Evolutionary conservation across 495 filamentous ascomycete species (phyloP).

Genomic region (Podospora sp.): DNA sequence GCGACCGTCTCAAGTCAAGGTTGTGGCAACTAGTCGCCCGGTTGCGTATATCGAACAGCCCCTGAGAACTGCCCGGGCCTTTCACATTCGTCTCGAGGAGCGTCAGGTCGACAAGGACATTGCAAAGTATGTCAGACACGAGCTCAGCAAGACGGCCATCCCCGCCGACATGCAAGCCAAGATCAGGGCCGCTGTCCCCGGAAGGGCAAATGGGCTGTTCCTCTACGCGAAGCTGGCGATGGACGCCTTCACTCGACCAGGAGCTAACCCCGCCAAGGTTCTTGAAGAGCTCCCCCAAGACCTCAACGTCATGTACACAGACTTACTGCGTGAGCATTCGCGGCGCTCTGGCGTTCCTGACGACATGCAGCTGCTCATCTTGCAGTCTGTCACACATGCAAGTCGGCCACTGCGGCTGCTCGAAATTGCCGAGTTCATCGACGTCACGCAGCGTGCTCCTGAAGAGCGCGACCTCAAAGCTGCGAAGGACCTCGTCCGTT

Average conservation of each 20-base stretch:
- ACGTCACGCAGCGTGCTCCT: conserved; percentile 23
- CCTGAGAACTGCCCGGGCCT: conserved; percentile 16
- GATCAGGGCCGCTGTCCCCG: conserved; percentile 29
- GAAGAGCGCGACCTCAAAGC: conserved; percentile 18
- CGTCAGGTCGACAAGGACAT: conserved; percentile 47
- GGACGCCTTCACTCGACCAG: conserved; percentile 43
- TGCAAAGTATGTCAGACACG: conserved; percentile 39
- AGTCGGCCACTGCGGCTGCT: conserved; percentile 53
- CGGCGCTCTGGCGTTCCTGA: conserved; percentile 36
- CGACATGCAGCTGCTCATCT: conserved; percentile 47
- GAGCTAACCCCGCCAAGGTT: conserved; percentile 25
- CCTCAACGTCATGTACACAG: conserved; percentile 51
- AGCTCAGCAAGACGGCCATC: conserved; percentile 21
- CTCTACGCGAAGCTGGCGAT: conserved; percentile 53
- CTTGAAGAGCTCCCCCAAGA: conserved; percentile 36
- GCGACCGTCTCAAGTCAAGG: conserved; percentile 44
- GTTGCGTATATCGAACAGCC: conserved; percentile 35
- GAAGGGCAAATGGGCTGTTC: conserved; percentile 40
- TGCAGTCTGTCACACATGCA: conserved; percentile 54
- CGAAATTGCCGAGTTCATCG: conserved; percentile 49
- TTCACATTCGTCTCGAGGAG: conserved; percentile 44
- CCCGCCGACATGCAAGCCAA: conserved; percentile 17
- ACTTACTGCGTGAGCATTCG: conserved; percentile 47
- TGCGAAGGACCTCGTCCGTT: conserved; percentile 33
- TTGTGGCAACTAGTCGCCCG: conserved; percentile 50